Base-by-base conservation (phyloP, 2,329 filamentous ascomycete species). In the Fusarium anguioides region DNA sequence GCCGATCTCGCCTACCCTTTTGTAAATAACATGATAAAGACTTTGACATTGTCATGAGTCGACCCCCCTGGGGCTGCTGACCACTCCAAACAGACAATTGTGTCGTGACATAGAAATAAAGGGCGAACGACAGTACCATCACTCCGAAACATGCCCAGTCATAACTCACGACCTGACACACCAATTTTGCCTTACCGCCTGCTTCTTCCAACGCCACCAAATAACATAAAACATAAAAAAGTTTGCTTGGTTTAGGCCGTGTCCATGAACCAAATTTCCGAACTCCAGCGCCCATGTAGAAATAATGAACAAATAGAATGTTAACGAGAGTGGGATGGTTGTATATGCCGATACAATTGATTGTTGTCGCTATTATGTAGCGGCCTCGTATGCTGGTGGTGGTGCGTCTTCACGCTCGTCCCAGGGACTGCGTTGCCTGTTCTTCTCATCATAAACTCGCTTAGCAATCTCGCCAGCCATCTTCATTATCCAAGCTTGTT, bases 391-490 rank as follows among this genome's bases (percentile, higher is more conserved):
- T 57, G 88, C 87, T 15, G 88, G 87, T 26, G 88, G 88, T 8
- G 87, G 87, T 7, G 80, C 76, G 44, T 87, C 84, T 62, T 89
- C 84, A 51, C 82, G 79, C 59, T 87, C 85, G 39, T 84, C 85
- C 77, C 77, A 79, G 18, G 61, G 55, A 56, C 72, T 69, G 40
- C 58, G 69, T 49, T 75, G 73, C 37, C 83, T 81, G 52, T 84
- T 82, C 79, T 97, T 96, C 80, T 97, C 92, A 70, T 97, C 92
- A 69, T 95, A 92, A 68, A 97, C 93, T 55, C 93, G 91, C 48
- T 89, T 84, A 33, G 94, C 93, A 72, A 98, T 95, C 78, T 98
- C 96, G 66, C 90, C 90, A 7, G 95, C 94, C 87, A 99, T 96
- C 82, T 97, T 96, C 81, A 91, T 89, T 80, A 96, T 91, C 91